These are phyloP conservation scores for Collybiopsis luxurians DNA, from an alignment of 768 basidiomycete species.

Conservation along the genomic window DNA sequence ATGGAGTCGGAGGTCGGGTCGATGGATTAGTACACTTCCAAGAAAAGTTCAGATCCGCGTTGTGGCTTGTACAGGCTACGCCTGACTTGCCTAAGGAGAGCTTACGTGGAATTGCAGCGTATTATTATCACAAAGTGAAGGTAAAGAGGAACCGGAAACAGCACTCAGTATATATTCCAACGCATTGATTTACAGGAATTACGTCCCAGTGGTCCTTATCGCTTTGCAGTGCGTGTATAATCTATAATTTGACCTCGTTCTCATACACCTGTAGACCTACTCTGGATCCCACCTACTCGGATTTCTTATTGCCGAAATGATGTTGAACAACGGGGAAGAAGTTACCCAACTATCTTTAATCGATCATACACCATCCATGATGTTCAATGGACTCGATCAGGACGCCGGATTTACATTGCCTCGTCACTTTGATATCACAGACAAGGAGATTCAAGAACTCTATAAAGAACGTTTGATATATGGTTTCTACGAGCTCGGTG, in stretches of 20 bases:
- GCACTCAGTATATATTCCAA: background rate
- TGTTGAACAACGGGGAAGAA: background rate
- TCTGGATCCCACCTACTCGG: background rate
- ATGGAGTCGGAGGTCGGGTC: conserved; percentile 4
- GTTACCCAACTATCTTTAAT: background rate
- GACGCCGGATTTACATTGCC: background rate
- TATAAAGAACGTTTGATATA: background rate
- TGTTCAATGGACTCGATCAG: background rate
- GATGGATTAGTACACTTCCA: background rate
- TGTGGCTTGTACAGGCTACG: conserved; percentile 1
- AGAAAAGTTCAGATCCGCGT: conserved; percentile 3
- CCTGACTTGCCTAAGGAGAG: background rate
- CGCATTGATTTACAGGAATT: background rate
- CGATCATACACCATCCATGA: background rate
- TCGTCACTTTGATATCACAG: background rate
- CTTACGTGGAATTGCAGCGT: background rate
- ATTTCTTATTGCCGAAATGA: background rate
- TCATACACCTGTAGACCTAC: background rate
- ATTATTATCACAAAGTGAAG: background rate
- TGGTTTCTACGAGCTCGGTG: background rate
- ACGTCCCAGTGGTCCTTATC: background rate
- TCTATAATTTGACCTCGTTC: background rate
- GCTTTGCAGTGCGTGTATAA: background rate
- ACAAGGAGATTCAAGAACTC: background rate
- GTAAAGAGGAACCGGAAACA: background rate